A percentile compares a stretch with the other conserved stretches of the same genome.
phyloP scores from a whole-genome alignment of 164 flowering plant species.

The Chloranthus sessilifolius region DNA sequence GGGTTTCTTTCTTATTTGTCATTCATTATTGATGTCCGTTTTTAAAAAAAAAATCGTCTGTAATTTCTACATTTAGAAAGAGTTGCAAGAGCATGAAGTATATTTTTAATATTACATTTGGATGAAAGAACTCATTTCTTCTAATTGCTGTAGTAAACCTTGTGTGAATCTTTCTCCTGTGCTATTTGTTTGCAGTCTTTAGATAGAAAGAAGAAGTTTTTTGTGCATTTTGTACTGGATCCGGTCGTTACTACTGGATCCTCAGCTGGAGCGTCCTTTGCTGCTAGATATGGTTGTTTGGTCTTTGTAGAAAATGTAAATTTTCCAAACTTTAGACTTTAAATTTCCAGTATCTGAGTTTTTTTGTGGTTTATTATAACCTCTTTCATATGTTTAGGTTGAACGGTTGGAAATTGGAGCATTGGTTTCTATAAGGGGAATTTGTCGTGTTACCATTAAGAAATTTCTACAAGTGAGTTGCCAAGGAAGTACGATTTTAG shows the following conservation, averaged over 20 bases:
- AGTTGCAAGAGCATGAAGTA: too few relatives aligned
- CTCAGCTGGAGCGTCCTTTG: conserved; percentile 44
- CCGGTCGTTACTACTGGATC: conserved; percentile 31
- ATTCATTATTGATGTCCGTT: too few relatives aligned
- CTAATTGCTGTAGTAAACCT: too few relatives aligned
- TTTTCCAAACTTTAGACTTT: conserved; percentile 3
- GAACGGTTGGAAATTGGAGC: conserved; percentile 63
- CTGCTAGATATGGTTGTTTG: conserved; percentile 63
- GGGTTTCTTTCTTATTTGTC: neutral
- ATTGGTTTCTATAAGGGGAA: conserved; percentile 56
- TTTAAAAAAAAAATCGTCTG: too few relatives aligned
- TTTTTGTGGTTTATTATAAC: neutral
- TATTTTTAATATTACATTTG: too few relatives aligned
- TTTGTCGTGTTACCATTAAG: conserved; percentile 54
- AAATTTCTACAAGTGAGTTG: conserved; percentile 36
- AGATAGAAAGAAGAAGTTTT: conserved; percentile 38
- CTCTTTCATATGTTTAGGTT: conserved; percentile 32
- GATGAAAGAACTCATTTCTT: too few relatives aligned
- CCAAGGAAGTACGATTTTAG: too few relatives aligned
- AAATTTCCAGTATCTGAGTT: neutral
- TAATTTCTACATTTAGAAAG: too few relatives aligned
- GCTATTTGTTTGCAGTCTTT: conserved; percentile 47
- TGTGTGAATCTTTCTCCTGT: too few relatives aligned
- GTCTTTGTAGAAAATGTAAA: conserved; percentile 56
- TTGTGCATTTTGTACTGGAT: conserved; percentile 72